These are phyloP conservation scores for Talaromyces islandicus DNA, from an alignment of 2,329 filamentous ascomycete species.

Conservation along the genomic window DNA sequence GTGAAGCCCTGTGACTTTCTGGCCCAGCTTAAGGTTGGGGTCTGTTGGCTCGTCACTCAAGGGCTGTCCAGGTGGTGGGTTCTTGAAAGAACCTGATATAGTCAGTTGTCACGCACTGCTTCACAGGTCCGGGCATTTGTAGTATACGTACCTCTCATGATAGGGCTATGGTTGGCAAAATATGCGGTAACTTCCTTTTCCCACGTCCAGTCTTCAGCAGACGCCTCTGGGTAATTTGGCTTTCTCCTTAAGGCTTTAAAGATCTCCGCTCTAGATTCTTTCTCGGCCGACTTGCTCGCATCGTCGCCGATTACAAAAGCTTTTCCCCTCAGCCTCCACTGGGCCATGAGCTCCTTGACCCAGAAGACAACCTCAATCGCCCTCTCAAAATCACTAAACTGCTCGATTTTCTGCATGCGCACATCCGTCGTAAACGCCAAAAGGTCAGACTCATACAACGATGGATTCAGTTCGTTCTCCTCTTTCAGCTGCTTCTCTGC, in stretches of 20 bases:
- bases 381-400: constrained; percentile 66
- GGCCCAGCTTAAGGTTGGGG: constrained; percentile 45
- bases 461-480: constrained; percentile 51
- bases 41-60: constrained; percentile 46
- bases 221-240: constrained; percentile 31
- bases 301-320: constrained; percentile 71
- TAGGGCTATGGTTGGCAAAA: constrained; percentile 81
- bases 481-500: constrained; percentile 61
- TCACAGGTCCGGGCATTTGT: not conserved
- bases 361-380: constrained; percentile 80
- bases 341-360: constrained; percentile 62
- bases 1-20: constrained; percentile 64
- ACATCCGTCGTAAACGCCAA: constrained; percentile 81
- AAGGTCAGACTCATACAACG: constrained; percentile 68
- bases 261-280: constrained; percentile 49
- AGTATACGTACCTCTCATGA: constrained; percentile 59
- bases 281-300: constrained; percentile 48
- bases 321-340: constrained; percentile 78
- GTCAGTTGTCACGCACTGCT: constrained; percentile 1
- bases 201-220: constrained; percentile 62
- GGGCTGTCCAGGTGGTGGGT: constrained; percentile 62
- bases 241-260: constrained; percentile 48
- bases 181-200: constrained; percentile 71
- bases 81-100: constrained; percentile 58
- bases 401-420: constrained; percentile 74